Conservation (phyloP, 75 land plant genomes). For the Cryptomeria japonica region DNA sequence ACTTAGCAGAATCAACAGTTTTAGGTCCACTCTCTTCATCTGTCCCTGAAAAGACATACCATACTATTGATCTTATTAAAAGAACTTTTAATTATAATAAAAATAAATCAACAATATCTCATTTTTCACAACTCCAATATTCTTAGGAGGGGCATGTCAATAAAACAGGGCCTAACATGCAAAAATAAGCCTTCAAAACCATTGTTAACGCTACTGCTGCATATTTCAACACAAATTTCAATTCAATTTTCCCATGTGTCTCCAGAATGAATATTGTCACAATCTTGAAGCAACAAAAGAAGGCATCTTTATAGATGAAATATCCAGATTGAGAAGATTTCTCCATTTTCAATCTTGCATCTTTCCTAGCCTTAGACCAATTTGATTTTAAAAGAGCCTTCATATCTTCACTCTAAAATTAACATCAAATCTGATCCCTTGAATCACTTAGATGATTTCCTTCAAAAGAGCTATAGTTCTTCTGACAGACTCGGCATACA, state of each 20-base stretch:
- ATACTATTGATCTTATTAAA: neutral
- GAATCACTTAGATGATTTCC: neutral
- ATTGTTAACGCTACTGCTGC: neutral
- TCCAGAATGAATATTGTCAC: neutral
- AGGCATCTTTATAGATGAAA: conserved; percentile 1
- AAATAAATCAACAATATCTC: neutral
- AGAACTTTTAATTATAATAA: neutral
- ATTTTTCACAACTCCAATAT: neutral
- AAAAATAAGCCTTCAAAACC: neutral
- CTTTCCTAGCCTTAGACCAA: conserved; percentile 1
- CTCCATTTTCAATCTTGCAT: neutral
- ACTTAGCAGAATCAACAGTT: conserved; percentile 1
- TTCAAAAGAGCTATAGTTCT: neutral
- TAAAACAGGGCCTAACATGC: neutral
- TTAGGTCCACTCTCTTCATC: conserved; percentile 6
- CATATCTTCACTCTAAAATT: neutral
- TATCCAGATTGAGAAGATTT: neutral
- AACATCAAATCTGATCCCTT: neutral
- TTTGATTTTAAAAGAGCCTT: neutral
- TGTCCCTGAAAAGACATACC: neutral
- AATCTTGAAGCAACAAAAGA: neutral
- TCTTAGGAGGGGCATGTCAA: neutral
- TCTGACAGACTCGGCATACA: neutral
- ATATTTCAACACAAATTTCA: neutral
- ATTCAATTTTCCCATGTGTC: neutral